phyloP scores from a whole-genome alignment of 441 rosid species.

The Adansonia grandidieri region DNA sequence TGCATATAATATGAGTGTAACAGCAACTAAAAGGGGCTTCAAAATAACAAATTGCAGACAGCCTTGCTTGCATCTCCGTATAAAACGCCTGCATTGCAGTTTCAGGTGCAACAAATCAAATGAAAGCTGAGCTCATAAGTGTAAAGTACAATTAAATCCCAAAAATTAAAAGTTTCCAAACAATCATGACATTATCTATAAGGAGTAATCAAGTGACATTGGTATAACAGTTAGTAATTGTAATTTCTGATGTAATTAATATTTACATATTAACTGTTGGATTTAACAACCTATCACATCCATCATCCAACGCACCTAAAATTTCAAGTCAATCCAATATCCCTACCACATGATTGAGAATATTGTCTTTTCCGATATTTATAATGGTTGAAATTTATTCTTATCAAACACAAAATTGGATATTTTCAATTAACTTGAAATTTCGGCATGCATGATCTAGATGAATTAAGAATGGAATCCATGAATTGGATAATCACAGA shows the following conservation, averaged over 20 bases:
- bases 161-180: neutral
- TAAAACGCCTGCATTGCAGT: conserved; percentile 74
- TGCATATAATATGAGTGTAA: conserved; percentile 84
- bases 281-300: neutral
- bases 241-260: neutral
- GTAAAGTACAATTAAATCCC: conserved; percentile 4
- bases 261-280: neutral
- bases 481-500: neutral
- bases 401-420: too few relatives aligned
- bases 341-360: neutral
- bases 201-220: neutral
- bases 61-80: conserved; percentile 96
- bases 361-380: neutral
- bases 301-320: neutral
- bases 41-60: conserved; percentile 96
- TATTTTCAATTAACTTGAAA: neutral
- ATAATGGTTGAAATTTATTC: neutral
- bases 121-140: conserved; percentile 25
- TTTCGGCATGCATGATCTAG: neutral
- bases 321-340: neutral
- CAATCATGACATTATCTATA: neutral
- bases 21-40: conserved; percentile 85
- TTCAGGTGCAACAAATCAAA: conserved; percentile 21
- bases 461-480: neutral
- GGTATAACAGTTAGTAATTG: neutral